Conservation (phyloP, 2,329 filamentous ascomycete species). For the Colletotrichum sp. region DNA sequence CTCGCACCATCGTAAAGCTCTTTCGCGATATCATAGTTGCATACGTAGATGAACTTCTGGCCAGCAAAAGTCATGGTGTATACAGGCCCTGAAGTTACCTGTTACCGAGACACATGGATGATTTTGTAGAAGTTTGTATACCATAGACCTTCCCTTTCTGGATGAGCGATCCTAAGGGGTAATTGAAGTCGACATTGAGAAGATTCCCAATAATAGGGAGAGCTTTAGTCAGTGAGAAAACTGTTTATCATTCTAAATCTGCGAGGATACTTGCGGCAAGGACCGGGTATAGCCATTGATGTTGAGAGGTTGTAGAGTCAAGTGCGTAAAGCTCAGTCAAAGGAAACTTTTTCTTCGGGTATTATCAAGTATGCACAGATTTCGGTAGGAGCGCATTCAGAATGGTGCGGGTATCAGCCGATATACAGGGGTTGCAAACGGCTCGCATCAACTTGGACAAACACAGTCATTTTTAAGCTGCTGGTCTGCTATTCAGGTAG, state of each 20-base stretch:
- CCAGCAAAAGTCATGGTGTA: not conserved
- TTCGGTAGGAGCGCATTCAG: not conserved
- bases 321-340: not conserved
- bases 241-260: accelerated
- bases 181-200: not conserved
- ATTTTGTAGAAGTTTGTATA: not conserved
- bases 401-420: not conserved
- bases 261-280: not conserved
- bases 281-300: not conserved
- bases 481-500: not conserved
- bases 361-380: not conserved
- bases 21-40: not conserved
- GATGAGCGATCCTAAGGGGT: not conserved
- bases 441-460: not conserved
- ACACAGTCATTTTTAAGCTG: not conserved
- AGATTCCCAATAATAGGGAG: not conserved
- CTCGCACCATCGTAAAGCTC: not conserved
- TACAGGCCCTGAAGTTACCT: not conserved
- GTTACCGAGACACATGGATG: not conserved
- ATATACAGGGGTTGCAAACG: accelerated
- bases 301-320: not conserved
- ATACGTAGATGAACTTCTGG: not conserved
- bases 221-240: not conserved
- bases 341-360: not conserved
- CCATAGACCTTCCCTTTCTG: not conserved